These are phyloP conservation scores for Candida neerlandica DNA, from an alignment of 1,139 yeast genomes.

Conservation along the genomic window DNA sequence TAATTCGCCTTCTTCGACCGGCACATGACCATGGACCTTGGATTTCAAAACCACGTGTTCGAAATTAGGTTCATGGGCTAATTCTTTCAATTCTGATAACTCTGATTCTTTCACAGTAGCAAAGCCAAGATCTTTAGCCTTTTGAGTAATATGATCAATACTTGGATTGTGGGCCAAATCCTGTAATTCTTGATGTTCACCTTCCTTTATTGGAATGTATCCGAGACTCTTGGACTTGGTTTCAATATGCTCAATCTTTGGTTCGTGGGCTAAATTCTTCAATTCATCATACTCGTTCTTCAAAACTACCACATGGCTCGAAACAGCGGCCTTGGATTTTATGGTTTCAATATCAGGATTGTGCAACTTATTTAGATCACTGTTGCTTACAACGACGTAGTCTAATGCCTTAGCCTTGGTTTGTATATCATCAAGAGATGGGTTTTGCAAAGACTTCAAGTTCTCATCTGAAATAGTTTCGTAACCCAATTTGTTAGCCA, in stretches of 20 bases:
- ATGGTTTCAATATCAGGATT: slow-evolving; percentile 10
- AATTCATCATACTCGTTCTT: slow-evolving; percentile 20
- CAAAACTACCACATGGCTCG: slow-evolving; percentile 26
- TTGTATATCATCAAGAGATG: slow-evolving; percentile 15
- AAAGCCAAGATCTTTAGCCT: slow-evolving; percentile 36
- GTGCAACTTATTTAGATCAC: slow-evolving; percentile 15
- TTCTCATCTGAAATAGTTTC: slow-evolving; percentile 23
- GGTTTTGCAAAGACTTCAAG: slow-evolving; percentile 19
- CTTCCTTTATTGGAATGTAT: slow-evolving; percentile 8
- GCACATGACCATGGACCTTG: slow-evolving; percentile 4
- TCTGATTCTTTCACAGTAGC: slow-evolving; percentile 25
- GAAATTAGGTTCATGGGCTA: slow-evolving; percentile 23
- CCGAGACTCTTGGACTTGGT: slow-evolving; percentile 8
- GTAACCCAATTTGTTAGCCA: slow-evolving; percentile 18
- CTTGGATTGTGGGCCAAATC: slow-evolving; percentile 26
- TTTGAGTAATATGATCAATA: slow-evolving; percentile 25
- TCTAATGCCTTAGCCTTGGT: slow-evolving; percentile 16
- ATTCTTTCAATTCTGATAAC: slow-evolving; percentile 30
- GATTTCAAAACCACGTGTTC: slow-evolving; percentile 35
- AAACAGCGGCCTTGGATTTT: slow-evolving; percentile 12
- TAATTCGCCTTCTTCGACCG: slow-evolving; percentile 17
- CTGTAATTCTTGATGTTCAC: slow-evolving; percentile 18
- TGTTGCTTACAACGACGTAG: background rate
- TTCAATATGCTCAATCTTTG: slow-evolving; percentile 14
- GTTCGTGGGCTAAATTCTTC: slow-evolving; percentile 13